phyloP scores from a whole-genome alignment of 768 basidiomycete genomes.

The Leccinum boreale region DNA sequence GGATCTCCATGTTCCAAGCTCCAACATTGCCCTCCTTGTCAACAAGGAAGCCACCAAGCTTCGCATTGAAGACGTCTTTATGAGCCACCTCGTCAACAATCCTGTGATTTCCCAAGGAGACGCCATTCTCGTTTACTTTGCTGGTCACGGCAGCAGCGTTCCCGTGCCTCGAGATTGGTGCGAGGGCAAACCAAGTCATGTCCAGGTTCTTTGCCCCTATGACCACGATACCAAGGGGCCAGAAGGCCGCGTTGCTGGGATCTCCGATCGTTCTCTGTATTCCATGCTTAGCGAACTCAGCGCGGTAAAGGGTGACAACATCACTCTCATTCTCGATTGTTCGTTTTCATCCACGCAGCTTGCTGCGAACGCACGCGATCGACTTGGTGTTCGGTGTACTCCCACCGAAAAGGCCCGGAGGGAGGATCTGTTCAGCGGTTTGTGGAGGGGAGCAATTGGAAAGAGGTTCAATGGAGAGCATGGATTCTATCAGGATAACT shows the following conservation, averaged over 20 bases:
- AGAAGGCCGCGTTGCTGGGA: conserved; percentile 52
- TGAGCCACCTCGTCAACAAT: conserved; percentile 62
- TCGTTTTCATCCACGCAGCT: conserved; percentile 51
- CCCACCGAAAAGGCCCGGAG: conserved; percentile 50
- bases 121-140: conserved; percentile 66
- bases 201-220: conserved; percentile 63
- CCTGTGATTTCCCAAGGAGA: conserved; percentile 56
- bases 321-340: conserved; percentile 64
- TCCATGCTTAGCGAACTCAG: conserved; percentile 59
- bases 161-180: conserved; percentile 62
- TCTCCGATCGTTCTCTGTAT: conserved; percentile 64
- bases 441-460: conserved; percentile 51
- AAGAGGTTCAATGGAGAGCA: conserved; percentile 33
- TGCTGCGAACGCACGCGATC: conserved; percentile 39
- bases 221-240: conserved; percentile 55
- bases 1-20: conserved; percentile 53
- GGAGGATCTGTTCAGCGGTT: conserved; percentile 52
- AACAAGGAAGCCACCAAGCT: conserved; percentile 60
- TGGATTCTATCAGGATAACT: conserved; percentile 43
- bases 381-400: conserved; percentile 56
- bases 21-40: conserved; percentile 54
- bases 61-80: conserved; percentile 58
- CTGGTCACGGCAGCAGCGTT: conserved; percentile 66
- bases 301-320: conserved; percentile 60
- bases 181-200: conserved; percentile 38